These are phyloP conservation scores for Zancudomyces culisetae DNA, from an alignment of 371 early-diverging fungal species.

Conservation along the genomic window DNA sequence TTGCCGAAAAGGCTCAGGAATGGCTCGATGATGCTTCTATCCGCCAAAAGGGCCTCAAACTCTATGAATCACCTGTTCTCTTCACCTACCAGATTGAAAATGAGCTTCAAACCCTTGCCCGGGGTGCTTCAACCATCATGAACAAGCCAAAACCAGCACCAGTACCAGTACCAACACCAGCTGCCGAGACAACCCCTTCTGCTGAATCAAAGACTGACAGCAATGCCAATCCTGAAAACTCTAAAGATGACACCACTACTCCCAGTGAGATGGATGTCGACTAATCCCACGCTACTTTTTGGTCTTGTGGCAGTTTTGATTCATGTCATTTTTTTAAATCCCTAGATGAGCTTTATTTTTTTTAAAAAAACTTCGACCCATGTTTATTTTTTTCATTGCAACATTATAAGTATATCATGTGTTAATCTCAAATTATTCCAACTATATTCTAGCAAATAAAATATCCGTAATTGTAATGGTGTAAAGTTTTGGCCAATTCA, in stretches of 20 bases:
- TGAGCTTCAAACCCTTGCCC: constrained; percentile 41
- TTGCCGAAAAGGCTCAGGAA: constrained; percentile 49
- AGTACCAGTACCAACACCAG: constrained; percentile 7
- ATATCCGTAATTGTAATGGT: neutral
- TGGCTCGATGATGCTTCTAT: constrained; percentile 74
- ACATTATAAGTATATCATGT: too few relatives aligned
- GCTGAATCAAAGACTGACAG: constrained; percentile 22
- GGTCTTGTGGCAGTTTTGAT: too few relatives aligned
- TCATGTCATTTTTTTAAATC: too few relatives aligned
- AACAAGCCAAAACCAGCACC: constrained; percentile 77
- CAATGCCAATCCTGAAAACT: constrained; percentile 3
- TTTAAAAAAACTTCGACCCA: too few relatives aligned
- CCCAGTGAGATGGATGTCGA: constrained; percentile 9
- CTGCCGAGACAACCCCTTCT: constrained; percentile 34
- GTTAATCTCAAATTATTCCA: neutral
- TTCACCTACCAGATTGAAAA: constrained; percentile 48
- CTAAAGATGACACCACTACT: constrained; percentile 25
- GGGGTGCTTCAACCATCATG: constrained; percentile 60
- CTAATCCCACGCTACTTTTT: neutral
- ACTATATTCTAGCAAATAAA: neutral
- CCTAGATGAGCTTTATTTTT: too few relatives aligned
- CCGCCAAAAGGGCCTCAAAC: constrained; percentile 49
- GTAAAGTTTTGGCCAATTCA: too few relatives aligned
- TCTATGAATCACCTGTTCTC: constrained; percentile 53
- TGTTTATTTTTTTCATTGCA: too few relatives aligned